Percentiles rank a stretch among this genome's conserved stretches.
Conservation (phyloP, 257 asterid species). For the Marsdenia floribunda region DNA sequence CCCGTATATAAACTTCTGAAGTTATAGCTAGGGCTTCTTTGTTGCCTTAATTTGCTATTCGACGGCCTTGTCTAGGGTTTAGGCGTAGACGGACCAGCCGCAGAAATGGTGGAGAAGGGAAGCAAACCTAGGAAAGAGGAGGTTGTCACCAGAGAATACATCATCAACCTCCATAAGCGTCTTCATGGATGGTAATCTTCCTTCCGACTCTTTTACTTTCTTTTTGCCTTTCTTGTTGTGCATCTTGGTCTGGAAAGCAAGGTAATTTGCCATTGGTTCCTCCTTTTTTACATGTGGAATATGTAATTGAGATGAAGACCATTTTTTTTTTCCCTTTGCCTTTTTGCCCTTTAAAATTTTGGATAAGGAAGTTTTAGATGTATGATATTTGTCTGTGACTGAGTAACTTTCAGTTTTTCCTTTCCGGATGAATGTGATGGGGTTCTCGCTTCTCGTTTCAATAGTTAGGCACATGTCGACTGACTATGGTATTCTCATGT, state of each 20-base stretch:
- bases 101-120: slow-evolving; percentile 36
- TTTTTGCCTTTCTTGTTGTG: not conserved
- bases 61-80: slow-evolving; percentile 11
- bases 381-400: too few relatives aligned
- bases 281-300: not conserved
- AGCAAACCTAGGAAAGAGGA: slow-evolving; percentile 44
- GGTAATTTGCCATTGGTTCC: not conserved
- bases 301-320: not conserved
- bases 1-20: slow-evolving; percentile 1
- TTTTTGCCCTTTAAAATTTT: too few relatives aligned
- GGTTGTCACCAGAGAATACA: slow-evolving; percentile 48
- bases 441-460: not conserved
- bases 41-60: not conserved
- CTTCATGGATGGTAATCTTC: slow-evolving; percentile 42
- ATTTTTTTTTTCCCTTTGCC: too few relatives aligned
- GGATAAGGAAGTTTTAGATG: too few relatives aligned
- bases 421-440: not conserved
- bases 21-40: not conserved
- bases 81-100: not conserved
- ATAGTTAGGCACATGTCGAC: not conserved
- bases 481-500: not conserved
- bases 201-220: too few relatives aligned
- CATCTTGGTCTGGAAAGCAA: not conserved
- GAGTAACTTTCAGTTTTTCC: not conserved
- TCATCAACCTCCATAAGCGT: slow-evolving; percentile 50